Conservation (phyloP, 1,284 basidiomycete species). For the Tilletia setariae region DNA sequence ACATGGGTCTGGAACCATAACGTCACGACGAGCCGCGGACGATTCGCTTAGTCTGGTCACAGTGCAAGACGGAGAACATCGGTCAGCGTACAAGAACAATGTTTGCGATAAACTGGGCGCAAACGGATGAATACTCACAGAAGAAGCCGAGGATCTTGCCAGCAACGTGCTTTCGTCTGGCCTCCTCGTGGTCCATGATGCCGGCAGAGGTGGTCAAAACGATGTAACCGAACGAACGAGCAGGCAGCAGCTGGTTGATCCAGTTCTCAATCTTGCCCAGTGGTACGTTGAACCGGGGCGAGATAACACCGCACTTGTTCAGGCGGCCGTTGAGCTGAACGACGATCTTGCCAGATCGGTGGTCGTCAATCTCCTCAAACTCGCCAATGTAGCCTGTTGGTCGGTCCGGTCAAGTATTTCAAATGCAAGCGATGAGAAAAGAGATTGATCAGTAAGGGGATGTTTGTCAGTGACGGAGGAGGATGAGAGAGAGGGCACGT, state of each 20-base stretch:
- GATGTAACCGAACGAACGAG: slow-evolving; percentile 90
- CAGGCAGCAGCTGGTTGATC: slow-evolving; percentile 58
- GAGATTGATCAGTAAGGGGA: neutral
- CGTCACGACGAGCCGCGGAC: neutral
- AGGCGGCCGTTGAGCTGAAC: slow-evolving; percentile 96
- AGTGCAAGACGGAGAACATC: neutral
- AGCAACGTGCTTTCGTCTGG: slow-evolving; percentile 94
- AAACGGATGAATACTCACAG: slow-evolving; percentile 23
- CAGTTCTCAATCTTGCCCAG: slow-evolving; percentile 87
- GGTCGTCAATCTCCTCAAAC: slow-evolving; percentile 99
- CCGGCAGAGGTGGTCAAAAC: slow-evolving; percentile 96
- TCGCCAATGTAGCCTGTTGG: slow-evolving; percentile 92
- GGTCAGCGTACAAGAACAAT: neutral
- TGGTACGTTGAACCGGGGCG: slow-evolving; percentile 94
- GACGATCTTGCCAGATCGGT: slow-evolving; percentile 97
- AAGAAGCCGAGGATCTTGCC: slow-evolving; percentile 65
- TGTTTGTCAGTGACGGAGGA: neutral
- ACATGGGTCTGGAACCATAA: no score
- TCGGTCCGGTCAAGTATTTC: no score
- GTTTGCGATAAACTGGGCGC: no score
- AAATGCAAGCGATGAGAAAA: neutral
- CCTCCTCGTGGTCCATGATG: slow-evolving; percentile 99
- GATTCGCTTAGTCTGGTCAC: neutral
- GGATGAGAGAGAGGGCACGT: no score
- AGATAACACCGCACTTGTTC: slow-evolving; percentile 97